Percentiles rank a stretch among this genome's conserved stretches.
These are phyloP conservation scores for Colletotrichum magnum DNA, from an alignment of 2,329 filamentous ascomycete genomes.

Conservation along the genomic window DNA sequence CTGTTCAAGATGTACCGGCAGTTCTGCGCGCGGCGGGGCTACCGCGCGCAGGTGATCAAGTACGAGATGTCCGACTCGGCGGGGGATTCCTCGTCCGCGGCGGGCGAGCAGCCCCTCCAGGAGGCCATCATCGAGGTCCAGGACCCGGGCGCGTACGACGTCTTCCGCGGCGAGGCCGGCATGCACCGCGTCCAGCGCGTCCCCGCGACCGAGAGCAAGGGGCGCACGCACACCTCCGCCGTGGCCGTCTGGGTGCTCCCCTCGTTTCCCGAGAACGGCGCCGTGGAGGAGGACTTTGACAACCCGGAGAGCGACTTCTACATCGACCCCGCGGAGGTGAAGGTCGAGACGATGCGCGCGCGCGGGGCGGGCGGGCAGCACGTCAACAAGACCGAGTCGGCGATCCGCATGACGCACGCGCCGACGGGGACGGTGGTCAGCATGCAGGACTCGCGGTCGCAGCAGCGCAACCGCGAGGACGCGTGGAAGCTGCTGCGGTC, in stretches of 20 bases:
- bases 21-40: constrained; percentile 79
- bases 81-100: constrained; percentile 64
- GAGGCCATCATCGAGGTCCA: constrained; percentile 92
- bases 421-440: constrained; percentile 89
- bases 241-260: constrained; percentile 94
- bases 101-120: constrained; percentile 78
- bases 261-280: constrained; percentile 75
- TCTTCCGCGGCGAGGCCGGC: constrained; percentile 88
- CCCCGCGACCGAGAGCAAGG: constrained; percentile 90
- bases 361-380: constrained; percentile 95
- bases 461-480: constrained; percentile 88
- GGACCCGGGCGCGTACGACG: constrained; percentile 82
- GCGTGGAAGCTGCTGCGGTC: constrained; percentile 90
- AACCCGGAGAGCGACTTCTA: constrained; percentile 94
- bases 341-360: constrained; percentile 90
- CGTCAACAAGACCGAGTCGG: constrained; percentile 98
- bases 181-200: constrained; percentile 97
- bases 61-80: constrained; percentile 82
- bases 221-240: constrained; percentile 92
- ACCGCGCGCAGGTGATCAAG: constrained; percentile 80
- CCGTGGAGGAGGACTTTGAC: constrained; percentile 73
- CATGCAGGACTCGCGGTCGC: constrained; percentile 94
- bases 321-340: constrained; percentile 86
- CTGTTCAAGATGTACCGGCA: constrained; percentile 90
- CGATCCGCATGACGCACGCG: constrained; percentile 90